phyloP scores from a whole-genome alignment of 768 basidiomycete species.

The Leccinellum rugosiceps region DNA sequence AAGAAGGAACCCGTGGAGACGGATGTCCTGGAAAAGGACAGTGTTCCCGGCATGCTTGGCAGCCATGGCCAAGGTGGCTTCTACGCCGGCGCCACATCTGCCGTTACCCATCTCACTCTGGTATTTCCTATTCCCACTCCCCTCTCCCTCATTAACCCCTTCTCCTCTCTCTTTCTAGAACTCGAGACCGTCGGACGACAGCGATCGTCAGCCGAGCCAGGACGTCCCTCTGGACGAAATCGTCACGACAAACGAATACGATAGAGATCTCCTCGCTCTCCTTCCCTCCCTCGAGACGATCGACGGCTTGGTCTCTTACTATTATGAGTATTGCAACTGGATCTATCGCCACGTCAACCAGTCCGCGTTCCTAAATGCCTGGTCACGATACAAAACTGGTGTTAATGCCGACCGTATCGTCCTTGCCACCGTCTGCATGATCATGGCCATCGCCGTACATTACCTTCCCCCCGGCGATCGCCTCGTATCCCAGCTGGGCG shows the following conservation, averaged over 20 bases:
- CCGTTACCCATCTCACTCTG: constrained; percentile 63
- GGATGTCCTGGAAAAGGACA: constrained; percentile 44
- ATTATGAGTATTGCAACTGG: constrained; percentile 89
- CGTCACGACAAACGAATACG: constrained; percentile 50
- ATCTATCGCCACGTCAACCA: constrained; percentile 78
- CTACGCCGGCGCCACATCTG: constrained; percentile 78
- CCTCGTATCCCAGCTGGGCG: constrained; percentile 51
- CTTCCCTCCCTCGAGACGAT: constrained; percentile 67
- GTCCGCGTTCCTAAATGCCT: constrained; percentile 55
- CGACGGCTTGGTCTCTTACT: constrained; percentile 69
- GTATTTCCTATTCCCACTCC: constrained; percentile 33
- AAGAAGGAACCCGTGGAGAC: constrained; percentile 54
- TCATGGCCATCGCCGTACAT: constrained; percentile 70
- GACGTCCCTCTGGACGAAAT: constrained; percentile 42
- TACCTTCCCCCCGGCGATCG: constrained; percentile 68
- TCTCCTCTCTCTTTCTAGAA: constrained; percentile 33
- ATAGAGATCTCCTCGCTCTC: constrained; percentile 65
- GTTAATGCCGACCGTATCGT: constrained; percentile 61
- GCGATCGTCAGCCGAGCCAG: constrained; percentile 50
- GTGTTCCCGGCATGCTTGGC: constrained; percentile 63
- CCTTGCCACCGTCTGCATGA: constrained; percentile 67
- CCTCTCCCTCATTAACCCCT: constrained; percentile 2
- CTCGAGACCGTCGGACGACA: constrained; percentile 49
- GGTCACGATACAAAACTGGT: constrained; percentile 73
- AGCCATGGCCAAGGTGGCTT: constrained; percentile 63